A percentile compares a stretch with the other conserved stretches of the same genome.
phyloP scores from a whole-genome alignment of 768 basidiomycete genomes.

The Tephrocybe sp. region DNA sequence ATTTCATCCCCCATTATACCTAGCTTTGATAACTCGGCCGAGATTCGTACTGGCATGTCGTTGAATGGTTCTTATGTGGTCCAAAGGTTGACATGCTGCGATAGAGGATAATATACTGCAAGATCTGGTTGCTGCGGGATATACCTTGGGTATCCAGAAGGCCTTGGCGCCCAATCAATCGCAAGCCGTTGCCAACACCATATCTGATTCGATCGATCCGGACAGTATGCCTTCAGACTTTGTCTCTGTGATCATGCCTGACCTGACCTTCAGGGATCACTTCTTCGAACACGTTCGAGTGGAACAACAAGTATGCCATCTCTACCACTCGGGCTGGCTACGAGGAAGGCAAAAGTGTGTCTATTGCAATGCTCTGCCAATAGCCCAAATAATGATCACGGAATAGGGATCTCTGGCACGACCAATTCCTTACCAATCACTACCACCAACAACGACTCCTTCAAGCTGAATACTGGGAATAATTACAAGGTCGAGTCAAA shows the following conservation, averaged over 20 bases:
- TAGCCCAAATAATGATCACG: too few species aligned
- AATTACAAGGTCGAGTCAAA: neutral
- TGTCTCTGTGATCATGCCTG: neutral
- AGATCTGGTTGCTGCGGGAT: too few species aligned
- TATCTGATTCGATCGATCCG: neutral
- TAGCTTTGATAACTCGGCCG: too few species aligned
- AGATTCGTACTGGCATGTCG: too few species aligned
- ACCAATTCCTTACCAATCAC: neutral
- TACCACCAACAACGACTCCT: neutral
- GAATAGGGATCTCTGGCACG: neutral
- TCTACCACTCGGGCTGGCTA: conserved; percentile 17
- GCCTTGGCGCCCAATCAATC: neutral
- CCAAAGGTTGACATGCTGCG: too few species aligned
- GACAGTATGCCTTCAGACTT: neutral
- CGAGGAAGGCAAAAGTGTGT: too few species aligned
- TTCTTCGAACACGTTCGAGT: neutral
- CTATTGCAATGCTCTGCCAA: too few species aligned
- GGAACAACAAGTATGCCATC: neutral
- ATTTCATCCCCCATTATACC: too few species aligned
- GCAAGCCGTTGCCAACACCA: neutral
- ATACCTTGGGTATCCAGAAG: neutral
- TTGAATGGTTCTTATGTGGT: too few species aligned
- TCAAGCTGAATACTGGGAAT: neutral
- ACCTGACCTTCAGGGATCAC: neutral
- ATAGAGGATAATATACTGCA: too few species aligned